Evolutionary conservation across 805 yeast genomes (phyloP).

Genomic region (Priceomyces medius): DNA sequence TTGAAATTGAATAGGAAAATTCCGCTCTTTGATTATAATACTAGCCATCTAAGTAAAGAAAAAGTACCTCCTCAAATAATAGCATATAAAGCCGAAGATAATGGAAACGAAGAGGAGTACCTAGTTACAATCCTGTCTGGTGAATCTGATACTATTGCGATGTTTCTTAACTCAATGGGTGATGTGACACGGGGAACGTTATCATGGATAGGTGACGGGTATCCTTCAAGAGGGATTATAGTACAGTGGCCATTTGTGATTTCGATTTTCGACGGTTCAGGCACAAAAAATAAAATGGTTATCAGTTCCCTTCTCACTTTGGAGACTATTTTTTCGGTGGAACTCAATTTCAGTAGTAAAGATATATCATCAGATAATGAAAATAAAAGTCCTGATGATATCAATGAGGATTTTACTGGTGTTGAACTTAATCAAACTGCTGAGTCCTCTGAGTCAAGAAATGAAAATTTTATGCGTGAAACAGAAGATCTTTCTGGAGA

Average conservation of each 20-base stretch:
- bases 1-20: slow-evolving; percentile 30
- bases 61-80: slow-evolving; percentile 22
- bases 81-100: slow-evolving; percentile 20
- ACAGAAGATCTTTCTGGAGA: too few species aligned
- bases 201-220: slow-evolving; percentile 36
- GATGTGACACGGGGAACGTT: slow-evolving; percentile 44
- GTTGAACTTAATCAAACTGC: too few species aligned
- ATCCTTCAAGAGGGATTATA: slow-evolving; percentile 32
- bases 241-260: slow-evolving; percentile 38
- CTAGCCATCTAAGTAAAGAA: slow-evolving; percentile 3
- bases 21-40: slow-evolving; percentile 34
- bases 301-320: slow-evolving; percentile 27
- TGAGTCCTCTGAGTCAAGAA: too few species aligned
- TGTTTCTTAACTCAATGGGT: slow-evolving; percentile 39
- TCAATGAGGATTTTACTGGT: too few species aligned
- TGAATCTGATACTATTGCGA: slow-evolving; percentile 33
- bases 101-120: slow-evolving; percentile 26
- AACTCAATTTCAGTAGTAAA: not conserved
- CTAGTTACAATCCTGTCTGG: slow-evolving; percentile 36
- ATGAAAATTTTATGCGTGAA: too few species aligned
- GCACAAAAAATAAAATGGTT: slow-evolving; percentile 11
- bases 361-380: not conserved
- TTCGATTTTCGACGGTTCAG: slow-evolving; percentile 22
- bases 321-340: slow-evolving; percentile 10
- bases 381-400: not conserved